These are phyloP conservation scores for Rhytidhysteron rufulum DNA, from an alignment of 2,329 filamentous ascomycete genomes.

Conservation along the genomic window DNA sequence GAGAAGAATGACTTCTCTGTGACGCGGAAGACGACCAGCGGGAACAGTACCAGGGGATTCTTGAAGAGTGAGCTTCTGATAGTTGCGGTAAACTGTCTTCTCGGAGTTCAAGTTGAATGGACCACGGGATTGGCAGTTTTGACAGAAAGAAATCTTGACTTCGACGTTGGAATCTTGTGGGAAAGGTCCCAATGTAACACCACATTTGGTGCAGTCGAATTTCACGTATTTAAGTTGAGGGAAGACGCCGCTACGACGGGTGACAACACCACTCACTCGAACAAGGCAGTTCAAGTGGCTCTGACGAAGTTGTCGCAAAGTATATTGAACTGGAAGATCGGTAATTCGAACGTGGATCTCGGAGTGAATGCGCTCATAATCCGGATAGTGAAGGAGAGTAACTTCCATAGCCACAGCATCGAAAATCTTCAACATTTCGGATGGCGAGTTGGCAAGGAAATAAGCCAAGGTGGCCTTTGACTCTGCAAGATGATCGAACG, in stretches of 20 bases:
- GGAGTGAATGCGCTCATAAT: conserved; percentile 95
- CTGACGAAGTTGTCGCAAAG: conserved; percentile 89
- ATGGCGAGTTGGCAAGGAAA: conserved; percentile 90
- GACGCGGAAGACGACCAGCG: conserved; percentile 86
- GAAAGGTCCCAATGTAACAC: conserved; percentile 87
- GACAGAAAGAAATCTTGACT: conserved; percentile 93
- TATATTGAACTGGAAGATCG: conserved; percentile 91
- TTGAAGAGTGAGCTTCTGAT: conserved; percentile 94
- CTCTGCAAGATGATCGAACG: conserved; percentile 84
- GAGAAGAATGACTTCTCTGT: conserved; percentile 89
- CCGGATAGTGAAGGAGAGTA: conserved; percentile 90
- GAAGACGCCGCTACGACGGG: conserved; percentile 89
- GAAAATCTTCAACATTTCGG: conserved; percentile 94
- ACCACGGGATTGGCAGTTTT: conserved; percentile 90
- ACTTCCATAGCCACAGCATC: conserved; percentile 97
- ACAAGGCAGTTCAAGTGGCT: conserved; percentile 94
- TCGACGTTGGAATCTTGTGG: conserved; percentile 96
- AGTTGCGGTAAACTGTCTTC: conserved; percentile 97
- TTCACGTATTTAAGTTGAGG: conserved; percentile 98
- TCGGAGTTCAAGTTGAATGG: conserved; percentile 96
- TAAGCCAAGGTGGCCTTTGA: conserved; percentile 93
- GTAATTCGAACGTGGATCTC: conserved; percentile 98
- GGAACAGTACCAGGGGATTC: conserved; percentile 97
- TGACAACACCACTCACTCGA: conserved; percentile 91
- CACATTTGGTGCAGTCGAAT: conserved; percentile 94